Evolutionary conservation across 257 asterid species (phyloP), one percentile per base, ranked within the genome.

Genomic region (Ajuga chamaepitys): DNA sequence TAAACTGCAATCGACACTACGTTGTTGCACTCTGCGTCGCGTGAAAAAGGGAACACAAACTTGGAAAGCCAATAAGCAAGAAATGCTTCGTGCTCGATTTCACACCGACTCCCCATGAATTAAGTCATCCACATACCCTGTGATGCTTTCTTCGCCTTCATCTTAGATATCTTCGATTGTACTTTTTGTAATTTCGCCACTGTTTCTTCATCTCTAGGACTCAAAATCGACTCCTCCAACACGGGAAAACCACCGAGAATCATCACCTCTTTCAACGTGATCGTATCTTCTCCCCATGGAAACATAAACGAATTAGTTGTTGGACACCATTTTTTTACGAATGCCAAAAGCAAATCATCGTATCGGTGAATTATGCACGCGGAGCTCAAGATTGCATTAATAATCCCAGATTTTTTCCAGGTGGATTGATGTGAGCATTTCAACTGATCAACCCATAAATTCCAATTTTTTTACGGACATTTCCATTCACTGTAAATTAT

Each of bases 271-370:
- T 81, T 81, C 25, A 81, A 38, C 3, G 80, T 78, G 20, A 78
- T 20, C 5, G 78, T 78, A 4, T 74, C 82, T 61, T 81, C 82
- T 6, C 86, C 83, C 86, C 86, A 70, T 0, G 78, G 74, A 8
- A 75, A 78, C 42, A 64, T 52, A 8, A 70, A 62, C 4, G 79
- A 28, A 4, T 80, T 74, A 1, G 75, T 72, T n/a, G 56, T 14
- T 4, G 71, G 60, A 61, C 68, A 74, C 81, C 78, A 77, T 25
- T 50, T 64, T 17, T 74, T 77, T 0, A 32, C 57, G 38, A 78
- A n/a, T 45, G 45, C 72, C 2, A 69, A 14, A 22, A 78, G 47
- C 50, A 77, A 12, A 54, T 60, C 68, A 2, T 21, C 18, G 28
- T 57, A 9, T 2, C 51, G 14, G 34, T 34, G 70, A 46, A 68